Evolutionary conservation across 306 rosid species (phyloP).

Genomic region (Cicer yamashitae): DNA sequence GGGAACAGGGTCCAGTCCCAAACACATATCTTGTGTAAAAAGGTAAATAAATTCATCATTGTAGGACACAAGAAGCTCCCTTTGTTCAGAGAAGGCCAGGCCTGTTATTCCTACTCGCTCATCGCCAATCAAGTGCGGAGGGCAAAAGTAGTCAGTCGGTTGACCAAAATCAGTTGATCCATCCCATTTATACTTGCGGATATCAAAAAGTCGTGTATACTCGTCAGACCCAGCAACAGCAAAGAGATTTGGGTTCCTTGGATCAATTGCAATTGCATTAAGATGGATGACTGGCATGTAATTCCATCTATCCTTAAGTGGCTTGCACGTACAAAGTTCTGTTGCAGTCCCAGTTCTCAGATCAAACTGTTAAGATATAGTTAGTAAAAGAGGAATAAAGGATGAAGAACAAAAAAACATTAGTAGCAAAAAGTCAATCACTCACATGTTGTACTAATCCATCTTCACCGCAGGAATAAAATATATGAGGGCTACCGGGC

Average conservation of each 20-base stretch:
- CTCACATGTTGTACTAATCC: constrained; percentile 94
- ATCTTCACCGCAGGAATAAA: constrained; percentile 96
- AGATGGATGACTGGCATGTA: constrained; percentile 59
- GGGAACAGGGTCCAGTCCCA: constrained; percentile 67
- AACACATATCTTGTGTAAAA: constrained; percentile 83
- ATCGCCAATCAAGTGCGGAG: constrained; percentile 71
- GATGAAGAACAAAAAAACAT: constrained; percentile 22
- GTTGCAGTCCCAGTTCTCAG: constrained; percentile 72
- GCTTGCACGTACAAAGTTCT: constrained; percentile 80
- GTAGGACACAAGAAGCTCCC: constrained; percentile 92
- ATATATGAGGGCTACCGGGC: constrained; percentile 93
- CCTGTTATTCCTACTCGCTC: constrained; percentile 84
- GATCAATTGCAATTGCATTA: constrained; percentile 93
- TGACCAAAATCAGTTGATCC: constrained; percentile 77
- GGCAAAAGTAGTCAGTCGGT: constrained; percentile 76
- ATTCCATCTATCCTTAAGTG: constrained; percentile 57
- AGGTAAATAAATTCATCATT: constrained; percentile 81
- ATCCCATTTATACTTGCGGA: constrained; percentile 80
- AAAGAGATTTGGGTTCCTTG: constrained; percentile 91
- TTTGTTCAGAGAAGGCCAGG: constrained; percentile 92
- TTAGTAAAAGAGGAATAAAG: constrained; percentile 21
- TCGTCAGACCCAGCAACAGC: constrained; percentile 86
- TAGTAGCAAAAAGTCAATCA: constrained; percentile 38
- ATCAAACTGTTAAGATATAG: constrained; percentile 75
- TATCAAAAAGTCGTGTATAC: constrained; percentile 82